Evolutionary conservation across 768 basidiomycete genomes (phyloP), one percentile per base, ranked within the genome.

Genomic region (Hemileccinum rubropunctum): DNA sequence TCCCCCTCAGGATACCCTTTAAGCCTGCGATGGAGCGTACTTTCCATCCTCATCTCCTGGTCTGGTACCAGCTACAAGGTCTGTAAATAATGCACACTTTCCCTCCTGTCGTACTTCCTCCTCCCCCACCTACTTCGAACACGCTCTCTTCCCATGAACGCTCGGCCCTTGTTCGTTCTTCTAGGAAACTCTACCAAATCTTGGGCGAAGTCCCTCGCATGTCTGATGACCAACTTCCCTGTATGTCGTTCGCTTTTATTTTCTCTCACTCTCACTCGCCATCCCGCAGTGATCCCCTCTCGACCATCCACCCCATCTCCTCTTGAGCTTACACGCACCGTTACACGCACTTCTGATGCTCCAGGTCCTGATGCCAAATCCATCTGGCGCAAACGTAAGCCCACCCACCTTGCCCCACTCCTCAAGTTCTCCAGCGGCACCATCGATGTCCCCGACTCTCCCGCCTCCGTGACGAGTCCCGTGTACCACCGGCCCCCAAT

Each of bases 191-290:
- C 18, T 76, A 76, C 18, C 76, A 79, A 39, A 64, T 86, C 11
- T 67, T 86, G 11, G 84, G 84, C 12, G 70, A 74, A 17, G 77
- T 81, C 14, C 84, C 83, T n/a, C 80, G 76, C 50, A 68, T 84
- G 28, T 53, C 80, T 11, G 82, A 85, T 21, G 57, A 48, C 30
- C 27, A 44, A 11, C 8, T 30, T 3, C 38, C 26, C 9, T 7
- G 57, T 59, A 34, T 11, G 50, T 50, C 30, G 11, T 1, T 0
- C 33, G 11, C 0, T 6, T 4, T 4, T 6, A 8, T 26, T 12
- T 9, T 0, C 2, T 4, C 18, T 26, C 7, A 7, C 35, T 4
- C 20, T 14, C 32, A 7, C 34, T 37, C 14, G 47, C 32, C 28
- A 3, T 26, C 30, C 11, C 33, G 11, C 18, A 44, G 42, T n/a